Base-by-base conservation (phyloP, 257 asterid species). In the Solanum habrochaites region DNA sequence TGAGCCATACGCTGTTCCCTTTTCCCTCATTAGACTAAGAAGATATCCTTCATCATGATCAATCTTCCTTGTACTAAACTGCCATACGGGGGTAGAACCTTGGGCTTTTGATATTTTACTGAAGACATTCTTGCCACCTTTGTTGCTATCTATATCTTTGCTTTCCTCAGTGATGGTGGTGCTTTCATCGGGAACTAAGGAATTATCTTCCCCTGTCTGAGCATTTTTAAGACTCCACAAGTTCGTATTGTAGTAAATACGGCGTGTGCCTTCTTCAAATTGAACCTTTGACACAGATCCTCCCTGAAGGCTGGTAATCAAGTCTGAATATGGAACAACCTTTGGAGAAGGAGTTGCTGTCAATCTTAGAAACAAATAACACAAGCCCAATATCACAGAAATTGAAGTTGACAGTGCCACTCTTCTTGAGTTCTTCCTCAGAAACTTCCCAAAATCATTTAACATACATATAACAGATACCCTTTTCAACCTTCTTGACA, bases 261-360 rank as follows among this genome's bases (percentile, higher is more conserved):
- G 92, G 37, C 95, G 96, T 56, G 98, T 94, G 25, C 99, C 99
- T 91, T 97, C 99, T 92, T 96, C 98, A 87, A 97, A 97, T 85
- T 92, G 90, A 89, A 97, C 99, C 83, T 91, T 95, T 1, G 93
- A 80, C 66, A 96, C 97, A 60, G 90, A 86, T 85, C 98, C 98
- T 83, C 78, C 90, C 75, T 94, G 98, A 87, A 97, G 94, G 91
- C 90, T 94, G 64, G 27, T 86, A 72, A 97, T 92, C 92, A 97
- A 90, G 86, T 96, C 94, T 1, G 99, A 94, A 90, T 97, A 97
- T 1, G 97, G 98, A 82, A 92, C 98, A 88, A 78, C 88, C 91
- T 92, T 95, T 0, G 99, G 98, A 74, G 90, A 62, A 1, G 97
- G 95, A 88, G 90, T 88, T 77, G 99, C 94, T 49, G 98, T 96